A percentile compares a stretch with the other conserved stretches of the same genome.
phyloP scores from a whole-genome alignment of 2,329 filamentous ascomycete genomes.

The Metarhizium humberi region DNA sequence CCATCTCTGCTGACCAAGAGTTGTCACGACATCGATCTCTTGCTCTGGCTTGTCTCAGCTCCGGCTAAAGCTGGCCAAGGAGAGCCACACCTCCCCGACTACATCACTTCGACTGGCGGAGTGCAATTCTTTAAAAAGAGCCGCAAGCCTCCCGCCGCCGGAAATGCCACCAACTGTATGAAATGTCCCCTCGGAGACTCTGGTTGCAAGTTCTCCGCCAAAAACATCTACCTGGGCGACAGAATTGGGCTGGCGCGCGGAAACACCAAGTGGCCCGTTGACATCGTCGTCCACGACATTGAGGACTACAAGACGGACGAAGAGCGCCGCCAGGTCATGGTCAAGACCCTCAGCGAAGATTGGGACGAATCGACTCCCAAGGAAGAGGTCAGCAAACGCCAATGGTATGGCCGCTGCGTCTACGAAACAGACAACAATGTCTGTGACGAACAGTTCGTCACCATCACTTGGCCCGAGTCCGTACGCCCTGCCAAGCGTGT shows the following conservation, averaged over 20 bases:
- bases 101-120: constrained; percentile 66
- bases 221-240: constrained; percentile 70
- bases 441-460: constrained; percentile 85
- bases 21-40: constrained; percentile 89
- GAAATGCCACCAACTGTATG: constrained; percentile 76
- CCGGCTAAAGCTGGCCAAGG: constrained; percentile 39
- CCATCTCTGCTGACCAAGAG: constrained; percentile 88
- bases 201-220: constrained; percentile 77
- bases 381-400: constrained; percentile 38
- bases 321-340: constrained; percentile 29
- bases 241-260: constrained; percentile 51
- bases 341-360: constrained; percentile 39
- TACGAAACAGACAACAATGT: constrained; percentile 92
- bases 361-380: constrained; percentile 41
- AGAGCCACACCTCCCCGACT: constrained; percentile 62
- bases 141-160: constrained; percentile 68
- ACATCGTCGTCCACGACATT: constrained; percentile 85
- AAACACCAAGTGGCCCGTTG: constrained; percentile 71
- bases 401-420: constrained; percentile 92
- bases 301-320: constrained; percentile 56
- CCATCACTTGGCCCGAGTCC: constrained; percentile 74
- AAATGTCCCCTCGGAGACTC: constrained; percentile 58
- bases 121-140: constrained; percentile 68
- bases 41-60: constrained; percentile 84
- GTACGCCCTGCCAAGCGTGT: constrained; percentile 68